Conservation (phyloP, 108 stramenopile genomes). For the Skeletonema tropicum region DNA sequence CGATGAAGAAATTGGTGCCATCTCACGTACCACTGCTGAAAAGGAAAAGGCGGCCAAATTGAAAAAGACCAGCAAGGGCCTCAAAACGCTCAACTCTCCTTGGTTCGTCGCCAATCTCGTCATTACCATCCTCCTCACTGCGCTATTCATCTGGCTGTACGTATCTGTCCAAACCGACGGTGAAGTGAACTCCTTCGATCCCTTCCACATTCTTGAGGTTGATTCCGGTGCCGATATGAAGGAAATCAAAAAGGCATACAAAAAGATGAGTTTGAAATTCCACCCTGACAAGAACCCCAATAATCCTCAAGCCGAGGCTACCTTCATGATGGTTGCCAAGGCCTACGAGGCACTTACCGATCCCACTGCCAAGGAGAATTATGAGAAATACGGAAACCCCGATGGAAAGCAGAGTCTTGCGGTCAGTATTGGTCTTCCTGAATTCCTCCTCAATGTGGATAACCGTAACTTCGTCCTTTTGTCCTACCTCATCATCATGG, state of each 20-base stretch:
- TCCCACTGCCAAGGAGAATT: slow-evolving; percentile 86
- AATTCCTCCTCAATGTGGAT: slow-evolving; percentile 88
- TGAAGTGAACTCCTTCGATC: slow-evolving; percentile 94
- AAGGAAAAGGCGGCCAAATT: slow-evolving; percentile 82
- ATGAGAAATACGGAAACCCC: slow-evolving; percentile 97
- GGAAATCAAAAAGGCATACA: slow-evolving; percentile 91
- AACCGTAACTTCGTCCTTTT: slow-evolving; percentile 94
- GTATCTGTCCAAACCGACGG: slow-evolving; percentile 74
- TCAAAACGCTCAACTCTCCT: slow-evolving; percentile 59
- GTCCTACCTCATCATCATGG: slow-evolving; percentile 95
- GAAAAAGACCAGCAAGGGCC: slow-evolving; percentile 75
- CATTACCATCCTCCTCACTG: slow-evolving; percentile 65
- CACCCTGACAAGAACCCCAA: slow-evolving; percentile 96
- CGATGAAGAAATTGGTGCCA: slow-evolving; percentile 82
- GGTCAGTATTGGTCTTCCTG: slow-evolving; percentile 95
- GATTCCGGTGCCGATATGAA: slow-evolving; percentile 77
- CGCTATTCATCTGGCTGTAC: slow-evolving; percentile 70
- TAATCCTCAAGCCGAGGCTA: slow-evolving; percentile 88
- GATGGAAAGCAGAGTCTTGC: slow-evolving; percentile 98
- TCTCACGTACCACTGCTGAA: slow-evolving; percentile 86
- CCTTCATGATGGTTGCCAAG: slow-evolving; percentile 96
- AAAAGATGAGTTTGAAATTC: slow-evolving; percentile 81
- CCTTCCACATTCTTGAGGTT: slow-evolving; percentile 87
- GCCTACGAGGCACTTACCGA: slow-evolving; percentile 96
- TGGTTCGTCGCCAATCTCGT: slow-evolving; percentile 76